phyloP scores from a whole-genome alignment of 225 moss, liverwort and hornwort species.

The Pleurozium schreberi region DNA sequence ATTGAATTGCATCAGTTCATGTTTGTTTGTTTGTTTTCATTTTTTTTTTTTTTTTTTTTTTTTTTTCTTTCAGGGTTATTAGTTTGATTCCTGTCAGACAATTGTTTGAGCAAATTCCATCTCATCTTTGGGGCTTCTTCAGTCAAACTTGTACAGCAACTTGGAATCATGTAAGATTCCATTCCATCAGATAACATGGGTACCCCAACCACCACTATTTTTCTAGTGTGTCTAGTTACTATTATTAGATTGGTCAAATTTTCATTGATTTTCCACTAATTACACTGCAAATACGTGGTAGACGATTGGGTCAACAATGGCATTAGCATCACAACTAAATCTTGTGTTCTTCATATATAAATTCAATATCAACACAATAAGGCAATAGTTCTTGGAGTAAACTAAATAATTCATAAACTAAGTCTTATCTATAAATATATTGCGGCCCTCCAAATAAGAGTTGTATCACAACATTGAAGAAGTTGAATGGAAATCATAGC shows the following conservation, averaged over 20 bases:
- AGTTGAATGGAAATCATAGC: background rate
- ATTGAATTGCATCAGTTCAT: background rate
- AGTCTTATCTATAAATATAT: background rate
- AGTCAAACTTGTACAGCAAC: background rate
- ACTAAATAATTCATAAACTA: background rate
- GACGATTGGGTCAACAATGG: background rate
- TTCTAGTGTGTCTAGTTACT: background rate
- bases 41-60: no score
- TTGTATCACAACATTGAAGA: background rate
- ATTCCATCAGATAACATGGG: background rate
- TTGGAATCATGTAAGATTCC: background rate
- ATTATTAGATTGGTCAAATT: background rate
- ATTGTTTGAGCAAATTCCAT: background rate
- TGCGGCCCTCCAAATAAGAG: background rate
- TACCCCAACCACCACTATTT: no score
- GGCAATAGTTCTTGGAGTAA: background rate
- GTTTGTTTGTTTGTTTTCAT: no score
- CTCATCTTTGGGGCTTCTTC: background rate
- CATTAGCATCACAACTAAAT: background rate
- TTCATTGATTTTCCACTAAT: no score
- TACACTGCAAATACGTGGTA: rapidly evolving
- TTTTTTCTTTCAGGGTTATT: background rate
- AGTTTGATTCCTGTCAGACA: background rate
- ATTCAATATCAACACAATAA: background rate
- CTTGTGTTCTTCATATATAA: no score